A percentile compares a stretch with the other conserved stretches of the same genome.
These are phyloP conservation scores for Venturia pyrina DNA, from an alignment of 2,329 filamentous ascomycete genomes.

Conservation along the genomic window DNA sequence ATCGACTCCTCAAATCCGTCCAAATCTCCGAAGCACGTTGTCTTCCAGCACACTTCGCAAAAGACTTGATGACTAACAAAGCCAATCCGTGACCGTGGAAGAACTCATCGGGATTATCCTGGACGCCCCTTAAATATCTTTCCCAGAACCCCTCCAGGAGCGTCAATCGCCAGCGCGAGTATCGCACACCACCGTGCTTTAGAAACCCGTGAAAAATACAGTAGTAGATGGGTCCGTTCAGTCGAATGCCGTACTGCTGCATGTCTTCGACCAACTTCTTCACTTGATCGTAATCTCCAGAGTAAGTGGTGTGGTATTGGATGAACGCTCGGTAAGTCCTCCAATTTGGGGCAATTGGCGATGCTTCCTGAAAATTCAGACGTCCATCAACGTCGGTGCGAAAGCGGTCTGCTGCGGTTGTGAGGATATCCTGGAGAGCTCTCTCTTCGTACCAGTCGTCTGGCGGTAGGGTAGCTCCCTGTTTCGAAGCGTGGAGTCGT, in stretches of 20 bases:
- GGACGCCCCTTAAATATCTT: constrained; percentile 45
- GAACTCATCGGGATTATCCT: constrained; percentile 19
- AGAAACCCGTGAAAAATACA: constrained; percentile 76
- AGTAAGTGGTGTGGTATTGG: constrained; percentile 56
- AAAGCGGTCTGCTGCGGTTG: constrained; percentile 23
- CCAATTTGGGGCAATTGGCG: constrained; percentile 62
- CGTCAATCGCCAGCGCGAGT: constrained; percentile 61
- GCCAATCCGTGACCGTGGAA: constrained; percentile 30
- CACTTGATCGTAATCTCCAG: constrained; percentile 64
- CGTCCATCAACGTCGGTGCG: constrained; percentile 40
- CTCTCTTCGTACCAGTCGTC: constrained; percentile 6
- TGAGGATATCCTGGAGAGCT: constrained; percentile 34
- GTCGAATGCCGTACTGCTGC: constrained; percentile 54
- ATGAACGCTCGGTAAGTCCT: constrained; percentile 74
- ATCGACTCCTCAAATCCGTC: constrained; percentile 31
- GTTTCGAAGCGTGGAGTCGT: constrained; percentile 37
- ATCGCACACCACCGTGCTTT: constrained; percentile 54
- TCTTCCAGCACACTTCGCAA: constrained; percentile 47
- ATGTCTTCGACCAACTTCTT: constrained; percentile 70
- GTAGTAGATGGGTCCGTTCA: constrained; percentile 70
- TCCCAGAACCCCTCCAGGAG: constrained; percentile 60
- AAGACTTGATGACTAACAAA: constrained; percentile 53
- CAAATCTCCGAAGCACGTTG: constrained; percentile 47
- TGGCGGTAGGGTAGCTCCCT: constrained; percentile 13
- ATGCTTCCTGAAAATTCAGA: constrained; percentile 53